Evolutionary conservation across 2,329 filamentous ascomycete genomes (phyloP).

Genomic region (Chaetomiaceae sp.): DNA sequence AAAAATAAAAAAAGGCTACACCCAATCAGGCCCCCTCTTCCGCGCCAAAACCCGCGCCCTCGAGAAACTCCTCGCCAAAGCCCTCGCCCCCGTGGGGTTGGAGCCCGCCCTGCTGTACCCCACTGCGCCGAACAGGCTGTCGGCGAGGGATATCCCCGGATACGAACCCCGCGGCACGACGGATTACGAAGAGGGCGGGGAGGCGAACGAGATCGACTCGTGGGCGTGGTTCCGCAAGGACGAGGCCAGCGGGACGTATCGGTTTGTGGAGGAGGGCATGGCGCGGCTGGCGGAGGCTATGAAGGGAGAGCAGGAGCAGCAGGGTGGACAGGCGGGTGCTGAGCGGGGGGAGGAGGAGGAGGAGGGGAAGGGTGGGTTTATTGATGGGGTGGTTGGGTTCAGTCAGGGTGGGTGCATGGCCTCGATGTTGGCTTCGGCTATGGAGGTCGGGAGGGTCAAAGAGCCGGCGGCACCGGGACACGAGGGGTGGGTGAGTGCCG

Average conservation of each 20-base stretch:
- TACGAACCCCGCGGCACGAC: constrained; percentile 46
- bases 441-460: constrained; percentile 51
- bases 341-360: not conserved
- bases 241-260: constrained; percentile 61
- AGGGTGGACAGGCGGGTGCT: not conserved
- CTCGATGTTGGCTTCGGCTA: constrained; percentile 64
- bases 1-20: constrained; percentile 62
- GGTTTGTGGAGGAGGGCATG: constrained; percentile 66
- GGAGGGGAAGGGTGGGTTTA: not conserved
- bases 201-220: constrained; percentile 52
- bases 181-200: constrained; percentile 38
- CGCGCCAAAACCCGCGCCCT: constrained; percentile 83
- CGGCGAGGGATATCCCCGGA: constrained; percentile 64
- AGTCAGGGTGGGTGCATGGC: constrained; percentile 73
- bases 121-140: constrained; percentile 62
- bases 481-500: constrained; percentile 39
- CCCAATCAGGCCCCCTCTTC: constrained; percentile 83
- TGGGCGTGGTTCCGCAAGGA: constrained; percentile 82
- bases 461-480: constrained; percentile 13
- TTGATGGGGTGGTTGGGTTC: constrained; percentile 75
- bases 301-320: too few species aligned
- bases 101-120: constrained; percentile 60
- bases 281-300: constrained; percentile 58
- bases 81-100: constrained; percentile 57
- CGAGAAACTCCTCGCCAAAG: constrained; percentile 73